A percentile compares a stretch with the other conserved stretches of the same genome.
phyloP scores from a whole-genome alignment of 2,329 filamentous ascomycete species.

The Ophiostoma himal-ulmi region DNA sequence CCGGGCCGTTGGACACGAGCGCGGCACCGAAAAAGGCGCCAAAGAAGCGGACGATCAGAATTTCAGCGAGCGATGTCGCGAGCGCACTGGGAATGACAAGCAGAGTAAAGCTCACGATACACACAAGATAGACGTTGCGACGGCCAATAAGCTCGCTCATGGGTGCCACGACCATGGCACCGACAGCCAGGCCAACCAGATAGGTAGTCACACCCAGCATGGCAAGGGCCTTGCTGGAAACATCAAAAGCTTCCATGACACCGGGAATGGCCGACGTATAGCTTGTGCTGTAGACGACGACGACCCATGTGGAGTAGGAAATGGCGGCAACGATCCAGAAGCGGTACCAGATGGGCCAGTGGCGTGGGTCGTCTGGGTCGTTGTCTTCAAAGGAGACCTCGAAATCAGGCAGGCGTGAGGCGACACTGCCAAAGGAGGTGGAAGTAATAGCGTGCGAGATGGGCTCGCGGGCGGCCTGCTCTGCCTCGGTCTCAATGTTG shows the following conservation, averaged over 20 bases:
- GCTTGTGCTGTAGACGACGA: constrained; percentile 65
- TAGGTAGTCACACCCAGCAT: constrained; percentile 72
- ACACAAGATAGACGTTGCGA: constrained; percentile 58
- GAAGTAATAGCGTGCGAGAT: constrained; percentile 36
- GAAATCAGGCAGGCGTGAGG: constrained; percentile 47
- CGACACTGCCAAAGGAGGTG: constrained; percentile 37
- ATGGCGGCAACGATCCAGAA: constrained; percentile 37
- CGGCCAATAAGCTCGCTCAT: constrained; percentile 62
- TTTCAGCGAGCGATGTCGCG: constrained; percentile 55
- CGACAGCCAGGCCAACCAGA: constrained; percentile 62
- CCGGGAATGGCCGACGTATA: constrained; percentile 66
- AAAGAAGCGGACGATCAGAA: constrained; percentile 65
- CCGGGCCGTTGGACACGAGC: constrained; percentile 78
- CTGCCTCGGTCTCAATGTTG: constrained; percentile 23
- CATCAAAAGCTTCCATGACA: constrained; percentile 59
- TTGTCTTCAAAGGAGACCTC: constrained; percentile 62
- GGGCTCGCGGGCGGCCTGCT: constrained; percentile 33
- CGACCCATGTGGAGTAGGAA: constrained; percentile 40
- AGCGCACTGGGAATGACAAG: constrained; percentile 65
- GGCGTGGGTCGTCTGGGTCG: constrained; percentile 57
- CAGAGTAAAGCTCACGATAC: constrained; percentile 56
- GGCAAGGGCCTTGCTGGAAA: constrained; percentile 47
- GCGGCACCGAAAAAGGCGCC: constrained; percentile 51
- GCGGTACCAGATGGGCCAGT: constrained; percentile 55
- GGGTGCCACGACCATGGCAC: constrained; percentile 66